These are phyloP conservation scores for Sinapis alba DNA, from an alignment of 441 rosid genomes.

Conservation along the genomic window DNA sequence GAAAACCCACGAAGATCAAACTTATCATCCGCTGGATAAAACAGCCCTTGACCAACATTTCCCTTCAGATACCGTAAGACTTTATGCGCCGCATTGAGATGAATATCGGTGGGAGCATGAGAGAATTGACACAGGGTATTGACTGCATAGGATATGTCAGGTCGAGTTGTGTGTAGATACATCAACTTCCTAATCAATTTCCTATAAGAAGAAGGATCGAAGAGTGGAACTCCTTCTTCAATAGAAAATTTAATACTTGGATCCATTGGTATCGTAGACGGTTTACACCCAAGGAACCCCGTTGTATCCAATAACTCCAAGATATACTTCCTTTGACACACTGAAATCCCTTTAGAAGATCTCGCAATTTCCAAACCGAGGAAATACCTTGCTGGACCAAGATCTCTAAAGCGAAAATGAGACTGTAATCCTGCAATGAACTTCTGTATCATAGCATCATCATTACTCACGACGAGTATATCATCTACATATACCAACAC, in stretches of 20 bases:
- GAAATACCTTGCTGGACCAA: neutral
- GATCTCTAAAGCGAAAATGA: neutral
- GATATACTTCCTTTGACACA: neutral
- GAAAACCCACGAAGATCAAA: neutral
- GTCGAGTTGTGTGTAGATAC: neutral
- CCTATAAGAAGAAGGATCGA: neutral
- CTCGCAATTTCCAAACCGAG: neutral
- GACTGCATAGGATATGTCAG: neutral
- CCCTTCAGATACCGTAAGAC: neutral
- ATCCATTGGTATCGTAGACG: neutral
- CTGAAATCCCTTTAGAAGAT: neutral
- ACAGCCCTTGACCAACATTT: neutral
- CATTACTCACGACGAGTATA: neutral
- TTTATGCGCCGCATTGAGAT: neutral
- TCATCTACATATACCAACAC: neutral
- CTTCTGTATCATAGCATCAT: accelerated
- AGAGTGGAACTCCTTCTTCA: neutral
- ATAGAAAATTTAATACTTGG: neutral
- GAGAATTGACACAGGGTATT: neutral
- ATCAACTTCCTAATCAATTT: neutral
- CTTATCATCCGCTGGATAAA: neutral
- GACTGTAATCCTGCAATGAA: accelerated
- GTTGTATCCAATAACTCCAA: neutral
- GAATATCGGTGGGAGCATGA: neutral
- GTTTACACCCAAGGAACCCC: neutral